These are phyloP conservation scores for Magnolia officinalis DNA, from an alignment of 164 flowering plant species.

Conservation along the genomic window DNA sequence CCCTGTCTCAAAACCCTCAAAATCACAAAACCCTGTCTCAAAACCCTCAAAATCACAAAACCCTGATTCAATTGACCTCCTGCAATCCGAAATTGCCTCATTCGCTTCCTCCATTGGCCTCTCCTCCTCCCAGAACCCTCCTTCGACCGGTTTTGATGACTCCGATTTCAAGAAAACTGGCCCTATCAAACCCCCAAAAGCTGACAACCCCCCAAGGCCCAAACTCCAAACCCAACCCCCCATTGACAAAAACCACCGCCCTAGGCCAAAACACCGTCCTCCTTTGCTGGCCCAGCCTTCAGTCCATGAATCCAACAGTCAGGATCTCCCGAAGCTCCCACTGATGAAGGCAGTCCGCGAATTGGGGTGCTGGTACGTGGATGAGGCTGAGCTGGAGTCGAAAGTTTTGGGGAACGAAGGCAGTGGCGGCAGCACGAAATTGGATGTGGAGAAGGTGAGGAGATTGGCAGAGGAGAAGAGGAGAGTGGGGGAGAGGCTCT, in stretches of 20 bases:
- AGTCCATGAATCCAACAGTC: neutral
- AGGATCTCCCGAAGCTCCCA: constrained; percentile 70
- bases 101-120: constrained; percentile 82
- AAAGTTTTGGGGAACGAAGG: constrained; percentile 51
- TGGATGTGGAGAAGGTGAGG: constrained; percentile 52
- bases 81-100: constrained; percentile 65
- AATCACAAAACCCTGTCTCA: constrained; percentile 23
- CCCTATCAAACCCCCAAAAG: constrained; percentile 31
- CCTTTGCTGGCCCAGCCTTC: neutral
- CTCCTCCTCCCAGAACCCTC: constrained; percentile 32
- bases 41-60: constrained; percentile 30
- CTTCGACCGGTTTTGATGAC: constrained; percentile 74
- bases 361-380: constrained; percentile 66
- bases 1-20: constrained; percentile 1
- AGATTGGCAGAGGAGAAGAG: constrained; percentile 61
- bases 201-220: neutral
- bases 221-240: neutral
- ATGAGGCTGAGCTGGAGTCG: constrained; percentile 61
- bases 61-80: constrained; percentile 32
- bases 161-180: constrained; percentile 67
- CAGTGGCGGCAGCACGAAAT: constrained; percentile 27
- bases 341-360: constrained; percentile 50
- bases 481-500: constrained; percentile 66
- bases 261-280: neutral
- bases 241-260: neutral